A percentile compares a stretch with the other conserved stretches of the same genome.
These are phyloP conservation scores for Breynia disticha DNA, from an alignment of 441 rosid species.

Conservation along the genomic window DNA sequence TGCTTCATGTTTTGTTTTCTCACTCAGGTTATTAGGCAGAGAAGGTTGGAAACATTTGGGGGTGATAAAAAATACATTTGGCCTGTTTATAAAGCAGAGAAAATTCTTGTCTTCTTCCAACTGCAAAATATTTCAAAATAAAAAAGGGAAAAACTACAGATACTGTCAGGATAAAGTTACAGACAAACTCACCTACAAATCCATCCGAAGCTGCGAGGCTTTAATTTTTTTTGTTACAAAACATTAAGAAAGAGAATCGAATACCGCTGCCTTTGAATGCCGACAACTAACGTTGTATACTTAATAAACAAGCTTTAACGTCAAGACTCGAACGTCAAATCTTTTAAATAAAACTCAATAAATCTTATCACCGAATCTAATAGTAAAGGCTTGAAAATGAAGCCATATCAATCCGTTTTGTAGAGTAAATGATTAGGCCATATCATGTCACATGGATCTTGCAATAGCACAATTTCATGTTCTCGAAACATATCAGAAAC, in stretches of 20 bases:
- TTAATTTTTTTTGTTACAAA: too few relatives aligned
- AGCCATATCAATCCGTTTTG: background rate
- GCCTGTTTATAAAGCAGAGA: too few relatives aligned
- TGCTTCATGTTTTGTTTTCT: constrained; percentile 28
- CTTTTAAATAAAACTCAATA: too few relatives aligned
- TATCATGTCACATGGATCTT: background rate
- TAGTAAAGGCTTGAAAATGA: background rate
- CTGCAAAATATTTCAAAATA: background rate
- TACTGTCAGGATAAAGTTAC: background rate
- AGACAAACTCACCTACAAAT: background rate
- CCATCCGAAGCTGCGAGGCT: too few relatives aligned
- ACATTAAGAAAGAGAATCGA: too few relatives aligned
- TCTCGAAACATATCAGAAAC: too few relatives aligned
- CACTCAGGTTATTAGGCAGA: background rate
- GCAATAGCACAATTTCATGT: background rate
- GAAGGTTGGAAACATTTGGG: background rate
- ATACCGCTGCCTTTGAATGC: too few relatives aligned
- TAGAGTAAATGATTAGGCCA: background rate
- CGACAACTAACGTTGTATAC: too few relatives aligned
- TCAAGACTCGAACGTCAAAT: too few relatives aligned
- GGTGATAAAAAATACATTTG: background rate
- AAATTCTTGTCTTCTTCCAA: constrained; percentile 12
- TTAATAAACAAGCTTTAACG: too few relatives aligned
- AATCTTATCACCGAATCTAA: too few relatives aligned
- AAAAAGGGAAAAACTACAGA: background rate